Conservation (phyloP, 208 protist genomes). For the Acanthamoeba triangularis region DNA sequence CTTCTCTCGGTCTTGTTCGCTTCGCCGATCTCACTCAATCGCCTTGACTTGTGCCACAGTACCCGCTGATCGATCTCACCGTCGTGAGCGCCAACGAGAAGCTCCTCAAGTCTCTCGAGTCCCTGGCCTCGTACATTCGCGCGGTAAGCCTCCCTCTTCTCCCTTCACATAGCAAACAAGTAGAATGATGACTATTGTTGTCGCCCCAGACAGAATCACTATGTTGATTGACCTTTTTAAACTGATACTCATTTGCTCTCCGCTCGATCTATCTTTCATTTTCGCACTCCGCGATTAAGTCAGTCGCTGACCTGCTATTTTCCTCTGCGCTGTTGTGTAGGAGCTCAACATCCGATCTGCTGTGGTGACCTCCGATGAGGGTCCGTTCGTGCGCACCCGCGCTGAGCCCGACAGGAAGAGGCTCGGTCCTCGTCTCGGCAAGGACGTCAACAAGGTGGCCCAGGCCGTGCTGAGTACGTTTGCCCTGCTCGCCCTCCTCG, state of each 20-base stretch:
- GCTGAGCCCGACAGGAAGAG: conserved; percentile 51
- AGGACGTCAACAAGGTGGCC: conserved; percentile 92
- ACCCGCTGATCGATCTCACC: conserved; percentile 38
- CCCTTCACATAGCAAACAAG: not conserved
- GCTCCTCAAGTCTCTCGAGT: not conserved
- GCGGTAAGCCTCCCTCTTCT: conserved; percentile 89
- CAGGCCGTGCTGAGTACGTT: conserved; percentile 74
- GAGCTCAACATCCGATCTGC: conserved; percentile 14
- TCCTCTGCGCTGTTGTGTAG: conserved; percentile 7
- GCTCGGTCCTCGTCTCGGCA: conserved; percentile 86
- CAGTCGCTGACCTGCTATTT: not conserved
- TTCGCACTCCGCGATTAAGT: not conserved
- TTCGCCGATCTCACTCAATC: not conserved
- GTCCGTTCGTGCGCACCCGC: conserved; percentile 8
- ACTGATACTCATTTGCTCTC: conserved; percentile 10
- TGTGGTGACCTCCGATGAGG: conserved; percentile 39
- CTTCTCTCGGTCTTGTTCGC: not conserved
- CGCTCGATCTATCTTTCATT: not conserved
- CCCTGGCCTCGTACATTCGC: conserved; percentile 5
- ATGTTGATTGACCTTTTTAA: conserved; percentile 44
- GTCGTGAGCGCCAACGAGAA: conserved; percentile 67
- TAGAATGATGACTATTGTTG: conserved; percentile 38
- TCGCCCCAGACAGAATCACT: conserved; percentile 36
- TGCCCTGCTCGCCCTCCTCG: not conserved
- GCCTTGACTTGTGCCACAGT: not conserved